Evolutionary conservation across 148 eudicot species (phyloP), one percentile per base, ranked within the genome.

Genomic region (Camellia japonica): DNA sequence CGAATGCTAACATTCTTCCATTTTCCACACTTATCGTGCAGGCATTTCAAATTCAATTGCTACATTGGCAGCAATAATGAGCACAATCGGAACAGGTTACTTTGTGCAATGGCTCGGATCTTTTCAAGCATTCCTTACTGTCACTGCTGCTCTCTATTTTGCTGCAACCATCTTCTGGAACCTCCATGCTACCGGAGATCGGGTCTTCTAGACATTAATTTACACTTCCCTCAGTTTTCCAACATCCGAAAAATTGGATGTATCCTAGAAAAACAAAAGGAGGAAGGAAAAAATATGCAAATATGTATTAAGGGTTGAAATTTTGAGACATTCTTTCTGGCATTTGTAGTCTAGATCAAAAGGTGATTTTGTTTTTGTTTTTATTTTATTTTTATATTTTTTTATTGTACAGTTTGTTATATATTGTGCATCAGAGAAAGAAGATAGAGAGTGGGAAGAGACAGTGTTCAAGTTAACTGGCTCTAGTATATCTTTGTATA

Each of bases 51-150:
- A 96, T 83, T 95, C 95, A 62, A 90, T 76, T 8, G 99, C 97
- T 75, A 93, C 99, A 61, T 73, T 96, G 70, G 99, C 97, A n/a
- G 99, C 99, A 20, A 94, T 96, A 80, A 78, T 93, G 8, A 94
- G 98, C 72, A 96, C 98, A 42, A 91, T 96, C 13, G 97, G 98
- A 16, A 87, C 98, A 14, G 99, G 99, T 15, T 91, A 86, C 83
- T 93, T 96, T 64, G 95, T 96, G 19, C 91, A 93, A 51, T 92
- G 99, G 98, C 87, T 93, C 18, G 99, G 99, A 83, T 96, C 98
- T 6, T 94, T 96, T 80, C 97, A 92, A 79, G 98, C 99, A 30
- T 96, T 96, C 84, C 82, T 96, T 70, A 88, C 89, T 10, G 78
- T 96, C 81, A 96, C 99, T 0, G 90, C 99, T 7, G 79, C 84